Percentiles rank a stretch among this genome's conserved stretches.
These are phyloP conservation scores for Erysimum pusillum DNA, from an alignment of 441 rosid genomes.

Conservation along the genomic window DNA sequence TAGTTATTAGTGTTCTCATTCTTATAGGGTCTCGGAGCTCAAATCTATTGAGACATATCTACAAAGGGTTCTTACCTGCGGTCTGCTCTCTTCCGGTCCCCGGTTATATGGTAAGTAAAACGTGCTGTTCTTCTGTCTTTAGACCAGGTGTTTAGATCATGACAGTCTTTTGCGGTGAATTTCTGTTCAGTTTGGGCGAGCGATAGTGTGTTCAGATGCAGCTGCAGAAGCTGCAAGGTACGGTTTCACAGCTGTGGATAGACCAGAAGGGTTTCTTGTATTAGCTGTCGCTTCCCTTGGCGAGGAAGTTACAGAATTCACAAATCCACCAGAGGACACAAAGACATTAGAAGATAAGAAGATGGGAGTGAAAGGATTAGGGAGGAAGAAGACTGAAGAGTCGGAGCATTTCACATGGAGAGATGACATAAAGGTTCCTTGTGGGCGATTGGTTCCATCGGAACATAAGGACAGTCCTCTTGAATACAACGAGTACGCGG, in stretches of 20 bases:
- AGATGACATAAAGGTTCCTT: constrained; percentile 74
- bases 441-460: constrained; percentile 72
- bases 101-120: constrained; percentile 70
- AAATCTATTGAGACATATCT: constrained; percentile 72
- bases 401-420: constrained; percentile 71
- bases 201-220: constrained; percentile 80
- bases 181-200: constrained; percentile 66
- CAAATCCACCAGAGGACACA: constrained; percentile 68
- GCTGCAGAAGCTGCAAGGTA: constrained; percentile 86
- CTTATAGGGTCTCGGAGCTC: constrained; percentile 84
- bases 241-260: constrained; percentile 76
- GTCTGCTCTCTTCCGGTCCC: constrained; percentile 79
- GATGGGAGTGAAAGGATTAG: constrained; percentile 68
- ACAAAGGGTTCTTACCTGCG: constrained; percentile 78
- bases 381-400: constrained; percentile 79
- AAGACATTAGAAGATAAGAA: constrained; percentile 67
- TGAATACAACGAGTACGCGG: constrained; percentile 80
- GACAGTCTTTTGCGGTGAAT: not conserved
- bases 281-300: constrained; percentile 73
- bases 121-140: not conserved
- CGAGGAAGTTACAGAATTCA: constrained; percentile 56
- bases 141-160: not conserved
- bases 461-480: constrained; percentile 71
- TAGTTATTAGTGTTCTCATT: no score
- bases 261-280: constrained; percentile 77